Conservation (phyloP, 768 basidiomycete genomes). For the Tricholomella constricta region DNA sequence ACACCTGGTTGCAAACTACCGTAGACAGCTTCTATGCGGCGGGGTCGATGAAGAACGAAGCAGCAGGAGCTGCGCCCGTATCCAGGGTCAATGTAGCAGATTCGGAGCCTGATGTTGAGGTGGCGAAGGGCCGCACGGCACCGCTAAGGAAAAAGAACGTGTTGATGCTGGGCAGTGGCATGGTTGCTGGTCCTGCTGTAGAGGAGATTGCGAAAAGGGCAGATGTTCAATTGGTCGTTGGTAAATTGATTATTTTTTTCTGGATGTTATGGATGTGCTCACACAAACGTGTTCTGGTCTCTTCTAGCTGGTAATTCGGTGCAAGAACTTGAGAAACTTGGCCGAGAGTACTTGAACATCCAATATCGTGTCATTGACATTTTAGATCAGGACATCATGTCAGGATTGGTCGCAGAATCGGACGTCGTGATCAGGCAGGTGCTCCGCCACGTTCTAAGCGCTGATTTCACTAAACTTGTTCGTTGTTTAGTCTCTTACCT, state of each 20-base stretch:
- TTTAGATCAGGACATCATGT: slow-evolving; percentile 44
- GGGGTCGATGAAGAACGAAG: too few species aligned
- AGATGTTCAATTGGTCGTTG: slow-evolving; percentile 74
- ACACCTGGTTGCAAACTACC: slow-evolving; percentile 58
- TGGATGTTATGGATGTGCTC: too few species aligned
- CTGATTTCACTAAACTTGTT: neutral
- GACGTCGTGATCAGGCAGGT: slow-evolving; percentile 86
- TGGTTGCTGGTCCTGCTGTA: slow-evolving; percentile 91
- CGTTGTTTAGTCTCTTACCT: slow-evolving; percentile 69
- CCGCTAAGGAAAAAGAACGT: slow-evolving; percentile 57
- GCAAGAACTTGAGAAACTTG: slow-evolving; percentile 54
- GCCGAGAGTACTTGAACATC: slow-evolving; percentile 50
- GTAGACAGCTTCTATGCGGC: slow-evolving; percentile 46
- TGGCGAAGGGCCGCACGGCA: neutral
- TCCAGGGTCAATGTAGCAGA: too few species aligned
- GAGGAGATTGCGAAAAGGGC: slow-evolving; percentile 63
- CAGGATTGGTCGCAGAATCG: slow-evolving; percentile 54
- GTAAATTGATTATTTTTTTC: slow-evolving; percentile 46
- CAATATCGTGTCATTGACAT: slow-evolving; percentile 63
- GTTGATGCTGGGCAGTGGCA: slow-evolving; percentile 88
- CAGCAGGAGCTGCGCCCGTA: too few species aligned
- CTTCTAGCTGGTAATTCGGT: slow-evolving; percentile 71
- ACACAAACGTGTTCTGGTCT: neutral
- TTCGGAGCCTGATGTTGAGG: neutral
- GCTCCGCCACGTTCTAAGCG: too few species aligned